These are phyloP conservation scores for Leishmania aethiopica DNA, from an alignment of 208 protist species.

Conservation along the genomic window DNA sequence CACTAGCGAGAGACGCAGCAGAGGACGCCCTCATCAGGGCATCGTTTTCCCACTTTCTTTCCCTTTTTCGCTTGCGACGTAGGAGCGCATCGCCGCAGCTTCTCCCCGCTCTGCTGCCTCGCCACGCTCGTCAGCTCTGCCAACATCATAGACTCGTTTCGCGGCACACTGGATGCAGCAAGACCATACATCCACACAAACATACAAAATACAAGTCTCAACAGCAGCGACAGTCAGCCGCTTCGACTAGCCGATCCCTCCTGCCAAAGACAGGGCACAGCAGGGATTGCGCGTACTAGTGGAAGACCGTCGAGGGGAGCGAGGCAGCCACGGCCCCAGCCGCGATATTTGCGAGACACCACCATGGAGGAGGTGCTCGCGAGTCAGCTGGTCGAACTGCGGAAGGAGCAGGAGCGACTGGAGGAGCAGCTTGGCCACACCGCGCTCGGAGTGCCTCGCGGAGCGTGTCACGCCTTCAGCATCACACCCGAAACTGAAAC, in stretches of 20 bases:
- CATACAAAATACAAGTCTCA: constrained; percentile 9
- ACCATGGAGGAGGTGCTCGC: constrained; percentile 34
- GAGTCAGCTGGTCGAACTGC: constrained; percentile 31
- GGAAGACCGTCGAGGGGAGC: not conserved
- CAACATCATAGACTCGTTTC: not conserved
- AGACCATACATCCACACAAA: not conserved
- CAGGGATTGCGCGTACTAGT: not conserved
- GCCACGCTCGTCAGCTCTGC: not conserved
- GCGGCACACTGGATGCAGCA: not conserved
- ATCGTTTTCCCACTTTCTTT: not conserved
- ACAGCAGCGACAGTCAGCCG: not conserved
- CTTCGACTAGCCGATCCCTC: not conserved
- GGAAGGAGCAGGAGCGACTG: constrained; percentile 34
- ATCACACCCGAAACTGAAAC: not conserved
- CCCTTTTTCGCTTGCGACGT: not conserved
- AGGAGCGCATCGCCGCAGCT: not conserved
- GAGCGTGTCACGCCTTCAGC: not conserved
- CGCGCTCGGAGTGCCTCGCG: constrained; percentile 7
- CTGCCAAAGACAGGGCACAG: not conserved
- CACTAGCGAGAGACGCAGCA: not conserved
- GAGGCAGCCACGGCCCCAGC: not conserved
- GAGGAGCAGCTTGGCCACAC: constrained; percentile 32
- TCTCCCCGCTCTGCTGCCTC: not conserved
- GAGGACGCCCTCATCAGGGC: not conserved
- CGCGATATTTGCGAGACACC: not conserved